Percentiles rank a stretch among this genome's conserved stretches.
phyloP scores from a whole-genome alignment of 2,329 filamentous ascomycete genomes.

The Clarireedia hainanense region DNA sequence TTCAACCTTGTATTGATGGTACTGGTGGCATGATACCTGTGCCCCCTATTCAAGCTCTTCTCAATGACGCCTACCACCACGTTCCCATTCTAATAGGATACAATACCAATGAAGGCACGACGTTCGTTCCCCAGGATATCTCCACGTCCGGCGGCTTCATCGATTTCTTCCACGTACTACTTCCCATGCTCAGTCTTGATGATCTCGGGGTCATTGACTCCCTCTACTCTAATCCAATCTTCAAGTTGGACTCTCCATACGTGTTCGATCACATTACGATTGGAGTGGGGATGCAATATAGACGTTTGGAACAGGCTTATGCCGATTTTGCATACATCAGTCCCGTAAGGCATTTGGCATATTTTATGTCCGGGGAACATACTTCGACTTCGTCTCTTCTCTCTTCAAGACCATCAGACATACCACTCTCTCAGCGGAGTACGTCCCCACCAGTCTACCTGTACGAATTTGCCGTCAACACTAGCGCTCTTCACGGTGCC shows the following conservation, averaged over 20 bases:
- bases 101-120: constrained; percentile 60
- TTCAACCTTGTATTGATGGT: constrained; percentile 62
- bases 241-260: constrained; percentile 27
- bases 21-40: constrained; percentile 44
- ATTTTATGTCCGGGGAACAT: constrained; percentile 30
- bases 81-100: constrained; percentile 62
- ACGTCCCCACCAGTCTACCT: constrained; percentile 37
- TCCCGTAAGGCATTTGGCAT: constrained; percentile 53
- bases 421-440: too few relatives aligned
- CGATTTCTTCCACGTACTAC: constrained; percentile 51
- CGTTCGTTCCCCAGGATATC: constrained; percentile 49
- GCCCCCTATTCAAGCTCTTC: constrained; percentile 53
- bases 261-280: not conserved
- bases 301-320: constrained; percentile 52
- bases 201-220: constrained; percentile 48
- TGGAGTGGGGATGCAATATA: constrained; percentile 45
- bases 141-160: constrained; percentile 44
- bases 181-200: constrained; percentile 45
- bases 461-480: constrained; percentile 51
- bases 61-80: constrained; percentile 42
- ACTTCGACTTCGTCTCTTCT: not conserved
- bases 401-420: not conserved
- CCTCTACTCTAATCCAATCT: constrained; percentile 54
- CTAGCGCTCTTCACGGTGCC: constrained; percentile 27
- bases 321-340: constrained; percentile 58